Base-by-base conservation (phyloP, 805 yeast species). In the Saturnispora dispora region DNA sequence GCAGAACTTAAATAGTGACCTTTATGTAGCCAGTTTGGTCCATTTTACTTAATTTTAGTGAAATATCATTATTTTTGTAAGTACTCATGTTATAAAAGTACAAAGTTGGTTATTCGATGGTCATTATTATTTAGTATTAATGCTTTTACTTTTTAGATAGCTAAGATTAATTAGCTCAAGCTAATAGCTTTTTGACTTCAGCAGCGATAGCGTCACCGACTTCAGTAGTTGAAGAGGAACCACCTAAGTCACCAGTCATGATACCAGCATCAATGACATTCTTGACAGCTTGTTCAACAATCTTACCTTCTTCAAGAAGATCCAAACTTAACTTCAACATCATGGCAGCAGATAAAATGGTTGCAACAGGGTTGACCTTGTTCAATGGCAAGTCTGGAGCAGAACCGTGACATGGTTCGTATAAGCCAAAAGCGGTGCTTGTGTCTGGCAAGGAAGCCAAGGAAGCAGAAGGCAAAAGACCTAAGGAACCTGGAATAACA, bases 371-470 rank as follows among this genome's bases (percentile, higher is more conserved):
- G 71, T 91, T 91, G 53, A 90, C 99, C 72, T 87, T 85, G 67
- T 88, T 88, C 54, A 71, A 74, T 48, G 83, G 82, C 65, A 91
- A 80, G 69, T 91, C 99, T 48, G 99, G 99, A 35, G 99, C 99
- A 45, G 96, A 85, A 46, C 99, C 99, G 68, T 91, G 99, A 66
- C 97, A 91, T 58, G 99, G 98, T 73, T 93, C 99, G 68, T 93
- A 93, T 57, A 93, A 75, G 53, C 99, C 99, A 65, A 93, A 90
- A 0, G 98, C 98, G 47, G 78, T 74, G 76, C 90, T 90, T 39
- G 91, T 81, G 70, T 91, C 96, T 50, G 99, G 99, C 65, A 93
- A 77, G n/a, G 97, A 88, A 3, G 97, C 93, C 64, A 93, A 79
- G 20, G 98, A 91, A 3, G 99, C 95, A 52, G 96, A 88, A 47